phyloP scores from a whole-genome alignment of 257 asterid genomes.

The Anisodus tanguticus region DNA sequence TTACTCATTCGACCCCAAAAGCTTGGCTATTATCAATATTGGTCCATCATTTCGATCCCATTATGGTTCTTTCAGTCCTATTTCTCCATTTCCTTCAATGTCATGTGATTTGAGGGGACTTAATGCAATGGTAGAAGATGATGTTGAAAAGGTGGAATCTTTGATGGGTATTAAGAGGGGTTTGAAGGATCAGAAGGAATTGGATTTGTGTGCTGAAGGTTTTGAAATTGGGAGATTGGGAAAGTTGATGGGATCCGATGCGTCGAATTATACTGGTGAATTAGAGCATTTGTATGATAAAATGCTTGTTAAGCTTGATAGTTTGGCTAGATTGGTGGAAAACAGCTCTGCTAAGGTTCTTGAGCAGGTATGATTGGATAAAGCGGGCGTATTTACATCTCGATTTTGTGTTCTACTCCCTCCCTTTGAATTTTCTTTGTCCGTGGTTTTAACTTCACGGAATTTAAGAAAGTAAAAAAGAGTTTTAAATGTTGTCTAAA shows the following conservation, averaged over 20 bases:
- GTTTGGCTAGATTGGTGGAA: slow-evolving; percentile 69
- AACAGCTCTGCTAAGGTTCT: slow-evolving; percentile 65
- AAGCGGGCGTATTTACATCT: not conserved
- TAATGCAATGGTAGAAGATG: slow-evolving; percentile 70
- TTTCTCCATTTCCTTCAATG: slow-evolving; percentile 65
- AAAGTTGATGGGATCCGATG: slow-evolving; percentile 62
- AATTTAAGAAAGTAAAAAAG: too few species aligned
- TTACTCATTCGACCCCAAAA: slow-evolving; percentile 62
- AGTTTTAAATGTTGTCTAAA: too few species aligned
- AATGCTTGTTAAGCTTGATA: slow-evolving; percentile 78
- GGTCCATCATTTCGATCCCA: slow-evolving; percentile 86
- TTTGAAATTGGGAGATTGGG: slow-evolving; percentile 67
- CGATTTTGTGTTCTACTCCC: not conserved
- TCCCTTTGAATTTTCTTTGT: too few species aligned
- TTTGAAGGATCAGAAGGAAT: slow-evolving; percentile 58
- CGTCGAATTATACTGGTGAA: slow-evolving; percentile 56
- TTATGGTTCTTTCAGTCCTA: slow-evolving; percentile 74
- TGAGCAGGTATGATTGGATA: slow-evolving; percentile 63
- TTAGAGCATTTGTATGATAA: slow-evolving; percentile 76
- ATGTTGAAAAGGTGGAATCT: slow-evolving; percentile 37
- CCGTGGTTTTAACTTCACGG: too few species aligned
- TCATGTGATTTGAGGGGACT: slow-evolving; percentile 53
- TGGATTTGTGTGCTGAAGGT: slow-evolving; percentile 69
- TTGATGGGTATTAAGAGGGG: slow-evolving; percentile 41
- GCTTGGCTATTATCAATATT: slow-evolving; percentile 63